Evolutionary conservation across 1,284 basidiomycete genomes (phyloP).

Genomic region (Chondrostereum purpureum): DNA sequence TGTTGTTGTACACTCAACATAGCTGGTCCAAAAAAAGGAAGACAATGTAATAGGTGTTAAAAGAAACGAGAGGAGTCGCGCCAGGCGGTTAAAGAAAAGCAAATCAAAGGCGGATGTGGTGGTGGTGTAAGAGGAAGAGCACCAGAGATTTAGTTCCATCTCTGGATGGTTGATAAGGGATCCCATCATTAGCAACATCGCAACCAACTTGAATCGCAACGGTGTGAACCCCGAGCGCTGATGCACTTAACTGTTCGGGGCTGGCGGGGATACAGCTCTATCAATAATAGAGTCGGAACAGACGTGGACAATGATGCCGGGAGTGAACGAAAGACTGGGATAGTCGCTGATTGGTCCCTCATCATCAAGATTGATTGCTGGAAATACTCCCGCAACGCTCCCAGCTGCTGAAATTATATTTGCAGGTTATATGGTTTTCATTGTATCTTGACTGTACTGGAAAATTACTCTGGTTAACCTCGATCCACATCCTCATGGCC

Average conservation of each 20-base stretch:
- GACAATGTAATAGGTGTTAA: background rate
- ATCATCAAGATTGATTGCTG: too few species aligned
- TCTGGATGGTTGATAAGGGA: conserved; percentile 3
- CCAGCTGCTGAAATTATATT: background rate
- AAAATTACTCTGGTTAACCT: conserved; percentile 28
- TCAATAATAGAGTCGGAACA: too few species aligned
- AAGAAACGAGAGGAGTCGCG: conserved; percentile 2
- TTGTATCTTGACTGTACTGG: background rate
- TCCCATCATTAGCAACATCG: conserved; percentile 1
- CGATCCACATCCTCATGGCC: conserved; percentile 44
- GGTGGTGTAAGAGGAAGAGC: conserved; percentile 2
- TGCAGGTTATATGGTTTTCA: background rate
- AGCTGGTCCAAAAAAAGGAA: background rate
- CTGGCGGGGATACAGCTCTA: too few species aligned
- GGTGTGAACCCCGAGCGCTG: conserved; percentile 1
- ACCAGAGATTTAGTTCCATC: background rate
- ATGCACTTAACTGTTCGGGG: too few species aligned
- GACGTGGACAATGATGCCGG: too few species aligned
- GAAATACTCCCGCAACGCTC: too few species aligned
- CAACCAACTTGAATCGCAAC: conserved; percentile 1
- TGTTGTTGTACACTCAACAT: conserved; percentile 13
- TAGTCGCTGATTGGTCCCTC: too few species aligned
- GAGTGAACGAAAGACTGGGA: too few species aligned
- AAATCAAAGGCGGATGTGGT: conserved; percentile 2
- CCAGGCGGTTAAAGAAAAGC: conserved; percentile 7